Base-by-base conservation (phyloP, 208 protist species). In the Acanthamoeba lenticulata region DNA sequence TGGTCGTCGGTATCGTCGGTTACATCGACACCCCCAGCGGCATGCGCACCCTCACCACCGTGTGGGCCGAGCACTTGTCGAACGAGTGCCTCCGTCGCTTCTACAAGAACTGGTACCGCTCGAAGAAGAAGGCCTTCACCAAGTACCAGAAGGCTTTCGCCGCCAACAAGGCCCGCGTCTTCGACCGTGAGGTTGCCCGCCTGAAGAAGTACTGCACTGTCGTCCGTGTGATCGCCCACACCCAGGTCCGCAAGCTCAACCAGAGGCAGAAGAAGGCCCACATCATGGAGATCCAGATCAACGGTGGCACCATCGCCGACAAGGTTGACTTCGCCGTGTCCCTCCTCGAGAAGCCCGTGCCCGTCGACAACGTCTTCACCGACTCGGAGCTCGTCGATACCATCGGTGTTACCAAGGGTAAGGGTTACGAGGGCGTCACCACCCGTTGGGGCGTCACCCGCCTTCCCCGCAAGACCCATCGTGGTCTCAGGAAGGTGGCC, bases 201-300 rank as follows among this genome's bases (percentile, higher is more conserved):
- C 99, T 99, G 95, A 98, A 98, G 90, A 99, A 99, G 96, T 97
- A 99, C 96, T 99, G 98, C 96, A 95, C 97, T 44, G 98, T 99
- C 90, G 98, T 99, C 94, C 98, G 99, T 95, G 98, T 99, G 67
- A 96, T 99, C 69, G 98, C 98, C 93, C 99, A 99, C 98, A 99
- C 99, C 91, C 99, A 99, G 98, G 96, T 99, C 62, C 95, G 97
- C 95, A 99, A 99, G 97, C 89, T 99, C 94, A 97, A 97, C 74
- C 45, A 98, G 2, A 89, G 95, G 62, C 98, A 99, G 96, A 99
- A 99, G 99, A 99, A 99, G 97, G 99, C 99, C 36, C 98, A 99
- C 96, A 96, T 99, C 83, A 98, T 99, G 95, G 99, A 99, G 98
- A 99, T 99, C 97, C 99, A 99, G 97, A 92, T 99, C 95, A 99